Percentiles rank a stretch among this genome's conserved stretches.
These are phyloP conservation scores for Rhizopus arrhizus DNA, from an alignment of 371 early-diverging fungal species.

Conservation along the genomic window DNA sequence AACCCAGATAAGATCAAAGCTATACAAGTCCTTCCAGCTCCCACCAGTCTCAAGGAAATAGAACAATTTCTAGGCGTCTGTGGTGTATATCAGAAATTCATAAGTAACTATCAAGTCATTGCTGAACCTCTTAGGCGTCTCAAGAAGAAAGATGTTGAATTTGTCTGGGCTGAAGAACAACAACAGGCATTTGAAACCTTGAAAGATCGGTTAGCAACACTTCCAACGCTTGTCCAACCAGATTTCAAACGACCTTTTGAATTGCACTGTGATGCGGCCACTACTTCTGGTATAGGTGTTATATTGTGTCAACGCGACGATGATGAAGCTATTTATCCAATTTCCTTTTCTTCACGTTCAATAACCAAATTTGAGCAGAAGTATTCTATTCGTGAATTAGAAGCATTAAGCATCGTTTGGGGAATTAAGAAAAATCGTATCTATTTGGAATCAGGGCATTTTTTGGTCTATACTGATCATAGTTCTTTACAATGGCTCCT, in stretches of 20 bases:
- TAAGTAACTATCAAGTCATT: constrained; percentile 30
- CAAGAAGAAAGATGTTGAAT: constrained; percentile 27
- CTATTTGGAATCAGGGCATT: no score
- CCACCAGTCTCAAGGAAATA: constrained; percentile 49
- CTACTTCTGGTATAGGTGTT: background rate
- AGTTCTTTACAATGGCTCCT: constrained; percentile 24
- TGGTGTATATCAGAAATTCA: constrained; percentile 34
- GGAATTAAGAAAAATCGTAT: no score
- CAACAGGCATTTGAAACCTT: constrained; percentile 24
- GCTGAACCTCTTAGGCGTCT: constrained; percentile 44
- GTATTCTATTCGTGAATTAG: no score
- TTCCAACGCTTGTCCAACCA: background rate
- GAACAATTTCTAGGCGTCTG: constrained; percentile 34
- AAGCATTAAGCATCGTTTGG: no score
- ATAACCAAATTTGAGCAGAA: constrained; percentile 32
- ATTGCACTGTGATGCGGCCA: no score
- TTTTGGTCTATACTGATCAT: no score
- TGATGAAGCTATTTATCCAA: background rate
- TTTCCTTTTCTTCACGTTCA: background rate
- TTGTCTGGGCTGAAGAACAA: no score
- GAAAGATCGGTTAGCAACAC: constrained; percentile 13
- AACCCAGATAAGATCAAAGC: constrained; percentile 31
- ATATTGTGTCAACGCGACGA: background rate
- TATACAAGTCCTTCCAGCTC: constrained; percentile 30
- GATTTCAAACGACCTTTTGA: background rate